Percentiles rank a stretch among this genome's conserved stretches.
Conservation (phyloP, 768 basidiomycete genomes). For the Suillus subaureus region DNA sequence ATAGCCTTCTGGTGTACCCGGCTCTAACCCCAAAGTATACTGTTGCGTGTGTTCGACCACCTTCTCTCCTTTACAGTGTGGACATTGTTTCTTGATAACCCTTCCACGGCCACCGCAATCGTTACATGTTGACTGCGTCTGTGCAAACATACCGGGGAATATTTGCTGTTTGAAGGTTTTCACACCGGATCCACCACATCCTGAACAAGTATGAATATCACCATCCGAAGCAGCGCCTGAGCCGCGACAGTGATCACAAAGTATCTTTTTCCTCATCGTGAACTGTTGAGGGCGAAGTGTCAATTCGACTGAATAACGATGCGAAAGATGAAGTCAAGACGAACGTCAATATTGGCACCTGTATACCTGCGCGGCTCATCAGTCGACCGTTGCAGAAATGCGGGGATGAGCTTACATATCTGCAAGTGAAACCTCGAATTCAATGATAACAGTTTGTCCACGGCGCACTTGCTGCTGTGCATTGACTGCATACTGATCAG, state of each 20-base stretch:
- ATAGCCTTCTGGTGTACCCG: slow-evolving; percentile 91
- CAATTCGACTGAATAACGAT: slow-evolving; percentile 6
- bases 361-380: slow-evolving; percentile 56
- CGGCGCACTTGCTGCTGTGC: slow-evolving; percentile 66
- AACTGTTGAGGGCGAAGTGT: slow-evolving; percentile 56
- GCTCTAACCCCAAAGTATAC: slow-evolving; percentile 82
- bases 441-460: slow-evolving; percentile 75
- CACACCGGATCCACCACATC: slow-evolving; percentile 84
- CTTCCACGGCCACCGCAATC: slow-evolving; percentile 86
- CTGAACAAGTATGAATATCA: slow-evolving; percentile 85
- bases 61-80: slow-evolving; percentile 82
- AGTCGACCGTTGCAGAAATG: slow-evolving; percentile 11
- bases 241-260: slow-evolving; percentile 97
- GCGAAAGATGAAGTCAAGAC: slow-evolving; percentile 21
- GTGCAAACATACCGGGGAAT: slow-evolving; percentile 96
- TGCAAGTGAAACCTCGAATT: slow-evolving; percentile 84
- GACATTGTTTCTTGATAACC: slow-evolving; percentile 75
- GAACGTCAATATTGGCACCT: slow-evolving; percentile 82
- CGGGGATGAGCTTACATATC: slow-evolving; percentile 62
- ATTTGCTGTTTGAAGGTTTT: slow-evolving; percentile 87
- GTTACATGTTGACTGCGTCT: slow-evolving; percentile 80
- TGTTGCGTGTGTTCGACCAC: slow-evolving; percentile 79
- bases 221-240: slow-evolving; percentile 88
- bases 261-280: slow-evolving; percentile 85
- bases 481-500: slow-evolving; percentile 30